Conservation (phyloP, 768 basidiomycete genomes). For the Auricularia auricula-judae region DNA sequence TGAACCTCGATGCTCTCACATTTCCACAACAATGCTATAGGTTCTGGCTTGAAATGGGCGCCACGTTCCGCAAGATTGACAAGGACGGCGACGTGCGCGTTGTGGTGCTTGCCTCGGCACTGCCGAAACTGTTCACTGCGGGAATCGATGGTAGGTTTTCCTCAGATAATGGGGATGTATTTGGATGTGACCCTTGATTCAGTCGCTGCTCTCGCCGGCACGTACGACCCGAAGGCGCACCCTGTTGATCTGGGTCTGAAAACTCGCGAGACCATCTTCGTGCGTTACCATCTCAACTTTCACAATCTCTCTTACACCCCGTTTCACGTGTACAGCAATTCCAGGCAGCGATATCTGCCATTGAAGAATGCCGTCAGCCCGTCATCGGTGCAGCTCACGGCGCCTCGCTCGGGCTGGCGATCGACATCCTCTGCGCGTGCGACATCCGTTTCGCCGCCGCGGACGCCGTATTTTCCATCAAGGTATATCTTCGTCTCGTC, state of each 20-base stretch:
- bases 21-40: constrained; percentile 22
- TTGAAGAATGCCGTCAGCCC: constrained; percentile 61
- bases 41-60: constrained; percentile 62
- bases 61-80: constrained; percentile 45
- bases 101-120: constrained; percentile 58
- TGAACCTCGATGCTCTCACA: neutral
- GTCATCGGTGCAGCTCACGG: constrained; percentile 80
- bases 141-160: constrained; percentile 60
- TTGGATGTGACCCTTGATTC: neutral
- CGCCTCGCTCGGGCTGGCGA: constrained; percentile 58
- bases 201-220: constrained; percentile 7
- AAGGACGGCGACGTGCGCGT: constrained; percentile 49
- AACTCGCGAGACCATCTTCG: constrained; percentile 34
- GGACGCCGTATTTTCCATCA: constrained; percentile 56
- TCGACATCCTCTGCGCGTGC: constrained; percentile 67
- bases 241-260: constrained; percentile 40
- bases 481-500: constrained; percentile 30
- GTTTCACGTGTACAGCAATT: constrained; percentile 29
- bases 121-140: constrained; percentile 70
- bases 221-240: constrained; percentile 23
- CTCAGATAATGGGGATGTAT: no score
- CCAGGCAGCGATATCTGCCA: constrained; percentile 58
- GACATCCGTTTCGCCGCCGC: constrained; percentile 70
- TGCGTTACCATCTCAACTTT: constrained; percentile 10
- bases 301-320: neutral